phyloP scores from a whole-genome alignment of 1,284 basidiomycete genomes.

The Grifola frondosa region DNA sequence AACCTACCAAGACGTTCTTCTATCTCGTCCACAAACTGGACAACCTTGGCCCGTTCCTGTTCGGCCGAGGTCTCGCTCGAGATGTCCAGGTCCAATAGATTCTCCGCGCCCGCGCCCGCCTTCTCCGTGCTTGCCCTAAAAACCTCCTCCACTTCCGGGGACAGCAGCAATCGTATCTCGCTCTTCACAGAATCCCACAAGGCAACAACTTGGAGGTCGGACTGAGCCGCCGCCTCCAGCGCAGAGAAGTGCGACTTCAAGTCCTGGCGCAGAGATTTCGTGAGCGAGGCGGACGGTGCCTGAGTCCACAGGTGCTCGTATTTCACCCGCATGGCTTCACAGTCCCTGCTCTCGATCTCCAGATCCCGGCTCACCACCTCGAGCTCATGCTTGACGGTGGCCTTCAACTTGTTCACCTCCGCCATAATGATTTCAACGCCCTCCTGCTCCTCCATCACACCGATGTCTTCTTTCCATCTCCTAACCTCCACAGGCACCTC shows the following conservation, averaged over 20 bases:
- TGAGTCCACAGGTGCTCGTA: slow-evolving; percentile 91
- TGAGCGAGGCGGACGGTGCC: slow-evolving; percentile 76
- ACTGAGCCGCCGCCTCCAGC: slow-evolving; percentile 74
- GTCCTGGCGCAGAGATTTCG: slow-evolving; percentile 74
- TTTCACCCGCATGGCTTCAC: slow-evolving; percentile 82
- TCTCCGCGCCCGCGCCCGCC: slow-evolving; percentile 45
- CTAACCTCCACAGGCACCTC: slow-evolving; percentile 76
- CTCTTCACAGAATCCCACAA: slow-evolving; percentile 75
- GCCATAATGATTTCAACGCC: slow-evolving; percentile 63
- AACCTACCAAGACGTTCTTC: slow-evolving; percentile 75
- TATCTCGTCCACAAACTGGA: slow-evolving; percentile 71
- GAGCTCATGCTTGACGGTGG: slow-evolving; percentile 59
- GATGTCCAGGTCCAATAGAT: slow-evolving; percentile 72
- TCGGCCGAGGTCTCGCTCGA: slow-evolving; percentile 61
- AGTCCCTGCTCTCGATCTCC: slow-evolving; percentile 79
- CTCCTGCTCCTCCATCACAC: slow-evolving; percentile 62
- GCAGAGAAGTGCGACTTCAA: slow-evolving; percentile 78
- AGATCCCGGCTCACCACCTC: slow-evolving; percentile 61
- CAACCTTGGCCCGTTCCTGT: slow-evolving; percentile 68
- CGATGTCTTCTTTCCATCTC: slow-evolving; percentile 78
- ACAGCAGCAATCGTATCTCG: slow-evolving; percentile 70
- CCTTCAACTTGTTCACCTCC: slow-evolving; percentile 66
- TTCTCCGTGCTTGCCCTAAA: slow-evolving; percentile 63
- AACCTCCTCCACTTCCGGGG: slow-evolving; percentile 65
- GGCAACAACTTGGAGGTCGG: slow-evolving; percentile 74